Conservation (phyloP, 768 basidiomycete genomes). For the Boletellus emodensis region DNA sequence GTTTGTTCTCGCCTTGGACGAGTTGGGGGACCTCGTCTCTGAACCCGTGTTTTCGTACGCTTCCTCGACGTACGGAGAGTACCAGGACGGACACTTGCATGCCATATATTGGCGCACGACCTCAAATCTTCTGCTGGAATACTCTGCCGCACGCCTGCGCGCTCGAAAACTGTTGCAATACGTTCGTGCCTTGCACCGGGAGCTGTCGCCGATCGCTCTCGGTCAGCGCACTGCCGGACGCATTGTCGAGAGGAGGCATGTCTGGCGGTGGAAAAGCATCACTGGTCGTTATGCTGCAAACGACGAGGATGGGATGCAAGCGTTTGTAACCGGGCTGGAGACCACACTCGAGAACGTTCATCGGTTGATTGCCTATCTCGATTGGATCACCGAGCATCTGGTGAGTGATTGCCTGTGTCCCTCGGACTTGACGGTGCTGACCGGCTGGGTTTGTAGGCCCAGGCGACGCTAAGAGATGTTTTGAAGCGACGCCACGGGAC, state of each 20-base stretch:
- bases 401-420: constrained; percentile 7
- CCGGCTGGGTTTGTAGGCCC: constrained; percentile 12
- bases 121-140: constrained; percentile 32
- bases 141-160: constrained; percentile 27
- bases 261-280: constrained; percentile 8
- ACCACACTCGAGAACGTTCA: constrained; percentile 15
- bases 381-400: constrained; percentile 27
- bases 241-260: background rate
- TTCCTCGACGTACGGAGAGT: background rate
- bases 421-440: constrained; percentile 1
- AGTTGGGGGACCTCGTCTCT: constrained; percentile 20
- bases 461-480: constrained; percentile 11
- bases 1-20: constrained; percentile 30
- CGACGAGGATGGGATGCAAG: constrained; percentile 8
- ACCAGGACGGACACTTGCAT: constrained; percentile 14
- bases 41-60: background rate
- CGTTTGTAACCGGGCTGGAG: constrained; percentile 21
- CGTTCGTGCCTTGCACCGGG: constrained; percentile 15
- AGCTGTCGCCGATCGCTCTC: constrained; percentile 2
- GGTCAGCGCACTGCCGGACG: background rate
- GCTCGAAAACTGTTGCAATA: constrained; percentile 12
- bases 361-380: constrained; percentile 24
- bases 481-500: constrained; percentile 3
- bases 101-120: constrained; percentile 29
- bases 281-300: constrained; percentile 1